These are phyloP conservation scores for Glomus cerebriforme DNA, from an alignment of 192 early-diverging fungal species.

Conservation along the genomic window DNA sequence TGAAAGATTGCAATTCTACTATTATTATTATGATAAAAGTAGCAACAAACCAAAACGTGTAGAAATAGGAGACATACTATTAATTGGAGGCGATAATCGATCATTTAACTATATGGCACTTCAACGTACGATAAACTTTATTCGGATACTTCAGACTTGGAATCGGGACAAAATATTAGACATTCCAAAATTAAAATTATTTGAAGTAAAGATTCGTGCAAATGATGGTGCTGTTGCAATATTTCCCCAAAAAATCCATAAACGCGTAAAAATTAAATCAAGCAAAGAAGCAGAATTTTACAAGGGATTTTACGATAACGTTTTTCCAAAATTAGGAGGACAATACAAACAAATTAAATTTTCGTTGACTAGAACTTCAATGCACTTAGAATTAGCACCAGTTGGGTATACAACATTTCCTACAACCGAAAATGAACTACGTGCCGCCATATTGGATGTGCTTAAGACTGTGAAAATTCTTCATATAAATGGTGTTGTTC, in stretches of 20 bases:
- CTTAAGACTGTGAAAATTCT: background rate
- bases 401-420: background rate
- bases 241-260: background rate
- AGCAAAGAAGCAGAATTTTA: background rate
- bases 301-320: background rate
- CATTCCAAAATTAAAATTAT: background rate
- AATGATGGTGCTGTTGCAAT: background rate
- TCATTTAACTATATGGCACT: background rate
- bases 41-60: no score
- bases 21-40: no score
- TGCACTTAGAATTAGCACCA: background rate
- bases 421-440: background rate
- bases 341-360: background rate
- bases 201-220: background rate
- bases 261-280: background rate
- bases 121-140: conserved; percentile 4
- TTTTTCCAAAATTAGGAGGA: background rate
- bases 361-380: background rate
- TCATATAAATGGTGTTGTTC: background rate
- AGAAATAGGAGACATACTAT: no score
- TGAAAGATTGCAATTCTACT: background rate
- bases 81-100: no score
- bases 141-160: background rate
- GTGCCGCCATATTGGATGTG: background rate
- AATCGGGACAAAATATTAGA: background rate